Percentiles rank a stretch among this genome's conserved stretches.
Evolutionary conservation across 2,329 filamentous ascomycete genomes (phyloP).

Genomic region (Alternaria sp.): DNA sequence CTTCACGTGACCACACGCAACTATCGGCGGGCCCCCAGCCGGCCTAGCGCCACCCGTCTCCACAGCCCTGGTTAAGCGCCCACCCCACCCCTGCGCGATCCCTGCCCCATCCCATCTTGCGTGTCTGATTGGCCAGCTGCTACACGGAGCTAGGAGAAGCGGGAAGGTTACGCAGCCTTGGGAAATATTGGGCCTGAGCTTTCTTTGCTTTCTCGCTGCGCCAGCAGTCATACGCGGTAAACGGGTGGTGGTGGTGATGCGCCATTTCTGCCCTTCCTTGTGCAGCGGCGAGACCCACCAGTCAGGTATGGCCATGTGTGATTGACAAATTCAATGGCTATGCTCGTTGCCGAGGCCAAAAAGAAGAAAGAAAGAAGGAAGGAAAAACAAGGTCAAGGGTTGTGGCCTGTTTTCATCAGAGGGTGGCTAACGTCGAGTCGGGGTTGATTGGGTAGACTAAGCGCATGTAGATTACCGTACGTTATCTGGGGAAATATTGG

Average conservation of each 20-base stretch:
- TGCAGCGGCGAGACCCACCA: background rate
- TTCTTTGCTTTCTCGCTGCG: constrained; percentile 1
- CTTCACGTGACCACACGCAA: constrained; percentile 9
- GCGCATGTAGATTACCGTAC: constrained; percentile 15
- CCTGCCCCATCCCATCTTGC: constrained; percentile 2
- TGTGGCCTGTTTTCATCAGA: background rate
- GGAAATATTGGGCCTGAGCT: constrained; percentile 14
- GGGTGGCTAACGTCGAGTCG: background rate
- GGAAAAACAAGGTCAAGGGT: background rate
- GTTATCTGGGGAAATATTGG: constrained; percentile 15
- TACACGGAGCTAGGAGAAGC: constrained; percentile 13
- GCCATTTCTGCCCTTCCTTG: background rate
- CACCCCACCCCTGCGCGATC: constrained; percentile 23
- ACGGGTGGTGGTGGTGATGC: background rate
- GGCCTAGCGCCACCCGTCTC: constrained; percentile 20
- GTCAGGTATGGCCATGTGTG: background rate
- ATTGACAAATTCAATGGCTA: background rate
- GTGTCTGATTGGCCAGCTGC: constrained; percentile 30
- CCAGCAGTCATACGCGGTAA: constrained; percentile 2
- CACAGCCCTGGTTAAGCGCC: constrained; percentile 28
- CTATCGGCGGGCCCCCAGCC: constrained; percentile 4
- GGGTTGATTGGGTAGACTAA: constrained; percentile 8
- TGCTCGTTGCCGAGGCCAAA: background rate
- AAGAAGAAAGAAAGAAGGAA: background rate
- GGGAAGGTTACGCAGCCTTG: constrained; percentile 40